These are phyloP conservation scores for Saccharomycopsis sp. DNA, from an alignment of 805 yeast species.

Conservation along the genomic window DNA sequence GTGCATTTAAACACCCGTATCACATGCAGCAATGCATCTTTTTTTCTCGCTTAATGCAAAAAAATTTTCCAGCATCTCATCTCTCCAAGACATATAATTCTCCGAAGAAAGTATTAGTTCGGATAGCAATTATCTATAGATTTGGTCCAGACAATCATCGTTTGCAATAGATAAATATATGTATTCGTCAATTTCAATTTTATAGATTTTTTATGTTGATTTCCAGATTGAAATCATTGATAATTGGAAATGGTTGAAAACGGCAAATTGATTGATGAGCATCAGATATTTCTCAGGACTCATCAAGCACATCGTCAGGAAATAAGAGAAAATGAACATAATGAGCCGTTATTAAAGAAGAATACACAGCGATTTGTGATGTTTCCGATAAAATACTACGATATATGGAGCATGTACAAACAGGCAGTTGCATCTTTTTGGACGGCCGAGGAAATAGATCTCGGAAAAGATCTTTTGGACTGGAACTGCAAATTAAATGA, in stretches of 20 bases:
- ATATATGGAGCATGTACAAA: slow-evolving; percentile 98
- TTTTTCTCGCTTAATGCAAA: background rate
- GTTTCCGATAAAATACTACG: slow-evolving; percentile 94
- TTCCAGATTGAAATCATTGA: background rate
- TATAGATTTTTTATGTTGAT: no score
- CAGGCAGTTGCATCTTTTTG: slow-evolving; percentile 99
- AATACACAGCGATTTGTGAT: slow-evolving; percentile 84
- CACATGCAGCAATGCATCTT: background rate
- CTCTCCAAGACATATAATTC: no score
- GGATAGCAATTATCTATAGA: no score
- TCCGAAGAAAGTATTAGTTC: no score
- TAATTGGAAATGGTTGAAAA: background rate
- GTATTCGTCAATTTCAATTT: no score
- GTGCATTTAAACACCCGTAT: no score
- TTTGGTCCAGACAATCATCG: no score
- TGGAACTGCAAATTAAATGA: slow-evolving; percentile 87
- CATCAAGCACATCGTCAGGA: slow-evolving; percentile 66
- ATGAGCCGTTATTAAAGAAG: slow-evolving; percentile 82
- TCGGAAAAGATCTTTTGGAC: slow-evolving; percentile 84
- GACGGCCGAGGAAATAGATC: slow-evolving; percentile 98
- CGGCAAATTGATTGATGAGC: slow-evolving; percentile 25
- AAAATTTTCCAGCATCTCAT: background rate
- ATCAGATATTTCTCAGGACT: slow-evolving; percentile 46
- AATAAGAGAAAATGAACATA: slow-evolving; percentile 68
- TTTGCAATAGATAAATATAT: no score